Base-by-base conservation (phyloP, 176 grass and related monocot species). In the Echinochloa phyllopogon region DNA sequence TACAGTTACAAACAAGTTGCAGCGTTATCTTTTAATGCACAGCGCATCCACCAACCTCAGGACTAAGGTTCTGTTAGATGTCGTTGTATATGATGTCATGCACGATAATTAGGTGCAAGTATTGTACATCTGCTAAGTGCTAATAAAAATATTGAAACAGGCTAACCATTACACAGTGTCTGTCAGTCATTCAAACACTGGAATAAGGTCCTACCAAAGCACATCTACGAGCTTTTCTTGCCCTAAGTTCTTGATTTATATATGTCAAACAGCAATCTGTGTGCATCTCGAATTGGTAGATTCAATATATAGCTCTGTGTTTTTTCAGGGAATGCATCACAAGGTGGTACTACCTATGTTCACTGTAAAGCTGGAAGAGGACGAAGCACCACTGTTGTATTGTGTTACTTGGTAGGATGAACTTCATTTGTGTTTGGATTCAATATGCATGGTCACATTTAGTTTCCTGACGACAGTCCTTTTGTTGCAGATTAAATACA, bases 351-450 rank as follows among this genome's bases (percentile, higher is more conserved):
- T 76, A 96, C 97, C 27, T 99, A 99, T 76, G 97, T 99, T 38
- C 97, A 99, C 77, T 99, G 97, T 87, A 99, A 99, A 92, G 97
- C 97, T 87, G 97, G 97, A 94, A 92, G 97, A 73, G 97, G 94
- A 45, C 90, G 94, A 44, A 99, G 97, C 84, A 94, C 97, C 40
- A 99, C 97, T 45, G 85, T 99, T 92, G 97, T 96, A 73, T 78
- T 99, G 63, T 99, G 97, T 84, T 99, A 99, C 92, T 85, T 99
- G 97, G 97, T 96, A 94, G 45, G 74, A 80, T 74, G 52, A 45
- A 51, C 69, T 75, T 61, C 42, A 66, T 45, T 57, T 78, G 25
- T 36, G 66, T 51, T 62, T 17, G 45, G 57, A 13, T n/a, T 73
- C 15, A 59, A 8, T 36, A 65, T 65, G 41, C n/a, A 24, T 78